Percentiles rank a stretch among this genome's conserved stretches.
Conservation (phyloP, 129 eudicot species). For the Escallonia herrerae region DNA sequence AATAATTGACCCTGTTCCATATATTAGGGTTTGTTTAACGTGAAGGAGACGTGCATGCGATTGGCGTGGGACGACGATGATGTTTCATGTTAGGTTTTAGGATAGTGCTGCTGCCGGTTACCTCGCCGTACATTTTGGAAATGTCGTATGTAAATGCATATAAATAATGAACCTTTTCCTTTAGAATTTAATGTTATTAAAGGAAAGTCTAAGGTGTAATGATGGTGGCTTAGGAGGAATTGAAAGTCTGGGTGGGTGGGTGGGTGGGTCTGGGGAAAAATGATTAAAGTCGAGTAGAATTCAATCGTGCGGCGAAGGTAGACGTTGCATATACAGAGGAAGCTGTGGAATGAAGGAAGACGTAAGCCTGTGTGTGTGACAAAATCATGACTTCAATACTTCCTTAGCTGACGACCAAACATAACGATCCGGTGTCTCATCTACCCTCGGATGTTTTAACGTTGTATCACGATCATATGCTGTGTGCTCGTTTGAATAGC, state of each 20-base stretch:
- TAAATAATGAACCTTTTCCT: not conserved
- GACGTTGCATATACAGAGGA: slow-evolving; percentile 1
- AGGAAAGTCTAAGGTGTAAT: slow-evolving; percentile 35
- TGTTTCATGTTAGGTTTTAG: slow-evolving; percentile 1
- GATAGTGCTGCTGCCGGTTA: slow-evolving; percentile 6
- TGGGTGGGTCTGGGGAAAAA: slow-evolving; percentile 24
- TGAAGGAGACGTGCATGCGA: slow-evolving; percentile 65
- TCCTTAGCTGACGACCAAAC: not conserved
- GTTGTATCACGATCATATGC: too few relatives aligned
- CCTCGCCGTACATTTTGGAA: slow-evolving; percentile 37
- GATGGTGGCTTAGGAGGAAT: slow-evolving; percentile 42
- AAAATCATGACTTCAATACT: slow-evolving; percentile 40
- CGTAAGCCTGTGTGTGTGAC: slow-evolving; percentile 18
- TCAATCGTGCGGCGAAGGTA: slow-evolving; percentile 25
- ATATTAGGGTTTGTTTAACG: slow-evolving; percentile 21
- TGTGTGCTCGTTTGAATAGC: too few relatives aligned
- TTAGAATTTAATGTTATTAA: not conserved
- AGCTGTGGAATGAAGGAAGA: not conserved
- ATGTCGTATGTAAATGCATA: slow-evolving; percentile 12
- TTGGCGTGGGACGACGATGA: slow-evolving; percentile 8
- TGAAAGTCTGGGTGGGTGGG: slow-evolving; percentile 39
- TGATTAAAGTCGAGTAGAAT: slow-evolving; percentile 34
- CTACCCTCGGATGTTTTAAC: too few relatives aligned
- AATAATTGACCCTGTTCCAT: slow-evolving; percentile 20
- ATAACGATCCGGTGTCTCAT: too few relatives aligned